Evolutionary conservation across 805 yeast species (phyloP).

Genomic region (Candida quercuum): DNA sequence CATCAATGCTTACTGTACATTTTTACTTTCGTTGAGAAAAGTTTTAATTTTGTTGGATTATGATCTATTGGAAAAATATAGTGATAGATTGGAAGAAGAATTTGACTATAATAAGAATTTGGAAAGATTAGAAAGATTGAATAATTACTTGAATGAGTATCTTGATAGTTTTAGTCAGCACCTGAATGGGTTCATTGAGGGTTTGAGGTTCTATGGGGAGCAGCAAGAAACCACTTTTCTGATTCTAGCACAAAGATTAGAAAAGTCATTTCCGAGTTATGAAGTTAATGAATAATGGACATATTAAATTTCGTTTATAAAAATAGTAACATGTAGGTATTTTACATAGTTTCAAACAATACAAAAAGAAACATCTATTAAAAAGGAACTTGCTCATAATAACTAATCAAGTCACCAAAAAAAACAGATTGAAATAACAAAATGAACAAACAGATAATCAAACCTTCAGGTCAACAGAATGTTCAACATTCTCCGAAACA

Average conservation of each 20-base stretch:
- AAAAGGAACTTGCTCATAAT: too few species aligned
- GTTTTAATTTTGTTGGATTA: conserved; percentile 45
- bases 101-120: conserved; percentile 36
- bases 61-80: conserved; percentile 34
- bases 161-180: conserved; percentile 39
- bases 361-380: too few species aligned
- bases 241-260: conserved; percentile 38
- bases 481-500: not conserved
- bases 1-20: conserved; percentile 42
- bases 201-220: conserved; percentile 43
- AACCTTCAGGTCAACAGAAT: too few species aligned
- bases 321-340: too few species aligned
- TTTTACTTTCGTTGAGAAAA: conserved; percentile 47
- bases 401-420: too few species aligned
- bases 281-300: not conserved
- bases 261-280: conserved; percentile 20
- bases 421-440: too few species aligned
- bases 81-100: conserved; percentile 31
- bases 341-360: too few species aligned
- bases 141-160: conserved; percentile 36
- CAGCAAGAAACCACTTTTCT: conserved; percentile 42
- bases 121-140: conserved; percentile 36
- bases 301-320: too few species aligned
- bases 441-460: too few species aligned
- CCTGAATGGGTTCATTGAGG: conserved; percentile 40